Percentiles rank a stretch among this genome's conserved stretches.
These are phyloP conservation scores for Lentinula detonsa DNA, from an alignment of 768 basidiomycete species.

Conservation along the genomic window DNA sequence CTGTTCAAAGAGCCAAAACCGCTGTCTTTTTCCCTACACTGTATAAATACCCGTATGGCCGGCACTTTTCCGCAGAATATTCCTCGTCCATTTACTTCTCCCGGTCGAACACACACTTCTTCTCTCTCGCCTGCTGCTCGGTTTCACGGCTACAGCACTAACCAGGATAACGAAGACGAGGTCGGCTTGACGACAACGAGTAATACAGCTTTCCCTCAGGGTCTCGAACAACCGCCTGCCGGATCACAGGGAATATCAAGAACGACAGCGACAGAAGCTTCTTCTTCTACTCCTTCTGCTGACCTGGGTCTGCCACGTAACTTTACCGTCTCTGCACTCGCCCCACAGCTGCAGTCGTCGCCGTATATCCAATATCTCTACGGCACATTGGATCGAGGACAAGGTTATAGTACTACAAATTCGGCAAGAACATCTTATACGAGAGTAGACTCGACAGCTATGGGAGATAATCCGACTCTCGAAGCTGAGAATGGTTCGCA, in stretches of 20 bases:
- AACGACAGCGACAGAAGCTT: constrained; percentile 1
- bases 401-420: constrained; percentile 3
- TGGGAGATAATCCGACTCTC: background rate
- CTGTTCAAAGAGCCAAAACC: background rate
- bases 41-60: constrained; percentile 1
- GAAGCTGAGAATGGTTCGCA: background rate
- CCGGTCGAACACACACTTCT: background rate
- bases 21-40: background rate
- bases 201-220: background rate
- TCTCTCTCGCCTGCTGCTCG: background rate
- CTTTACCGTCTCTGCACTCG: background rate
- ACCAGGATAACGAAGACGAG: background rate
- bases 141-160: background rate
- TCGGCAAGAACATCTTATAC: constrained; percentile 1
- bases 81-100: constrained; percentile 3
- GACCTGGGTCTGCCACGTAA: background rate
- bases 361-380: constrained; percentile 1
- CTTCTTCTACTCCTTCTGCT: background rate
- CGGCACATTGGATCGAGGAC: background rate
- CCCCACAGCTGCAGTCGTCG: background rate
- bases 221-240: constrained; percentile 1
- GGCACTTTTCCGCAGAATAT: background rate
- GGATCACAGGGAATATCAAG: background rate
- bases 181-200: background rate
- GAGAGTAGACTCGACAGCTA: background rate